Conservation (phyloP, 2,329 filamentous ascomycete species). For the Nothopassalora personata region DNA sequence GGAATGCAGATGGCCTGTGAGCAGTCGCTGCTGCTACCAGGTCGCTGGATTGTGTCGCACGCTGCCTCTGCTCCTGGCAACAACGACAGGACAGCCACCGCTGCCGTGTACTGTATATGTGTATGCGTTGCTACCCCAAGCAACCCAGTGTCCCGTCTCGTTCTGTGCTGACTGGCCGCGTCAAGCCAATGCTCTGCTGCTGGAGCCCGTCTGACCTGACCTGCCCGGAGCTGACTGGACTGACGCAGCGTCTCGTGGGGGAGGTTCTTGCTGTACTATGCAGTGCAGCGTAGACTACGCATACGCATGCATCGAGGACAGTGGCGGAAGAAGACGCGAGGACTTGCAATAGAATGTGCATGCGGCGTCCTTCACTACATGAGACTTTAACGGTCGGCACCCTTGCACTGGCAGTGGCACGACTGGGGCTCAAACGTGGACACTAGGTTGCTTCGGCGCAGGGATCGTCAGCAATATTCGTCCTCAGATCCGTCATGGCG, state of each 20-base stretch:
- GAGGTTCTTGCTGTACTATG: background rate
- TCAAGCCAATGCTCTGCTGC: background rate
- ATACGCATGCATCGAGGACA: background rate
- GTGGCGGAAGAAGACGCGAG: background rate
- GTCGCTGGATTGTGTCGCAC: slow-evolving; percentile 1
- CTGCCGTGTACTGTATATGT: background rate
- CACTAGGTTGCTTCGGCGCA: background rate
- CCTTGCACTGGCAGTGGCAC: background rate
- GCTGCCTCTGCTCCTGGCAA: background rate
- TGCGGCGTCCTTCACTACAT: background rate
- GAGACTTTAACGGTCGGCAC: background rate
- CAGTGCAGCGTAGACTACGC: background rate
- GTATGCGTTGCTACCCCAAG: too few species aligned
- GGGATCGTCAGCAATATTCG: background rate
- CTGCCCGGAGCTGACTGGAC: too few species aligned
- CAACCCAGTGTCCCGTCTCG: background rate
- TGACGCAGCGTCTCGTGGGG: background rate
- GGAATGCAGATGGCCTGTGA: slow-evolving; percentile 1
- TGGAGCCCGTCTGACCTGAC: background rate
- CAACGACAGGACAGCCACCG: background rate
- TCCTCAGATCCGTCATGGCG: background rate
- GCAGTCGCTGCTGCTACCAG: background rate
- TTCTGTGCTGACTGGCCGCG: background rate
- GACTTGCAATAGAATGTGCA: background rate
- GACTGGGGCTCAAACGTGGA: background rate